Evolutionary conservation across 2,329 filamentous ascomycete species (phyloP).

Genomic region (Fusarium sp.): DNA sequence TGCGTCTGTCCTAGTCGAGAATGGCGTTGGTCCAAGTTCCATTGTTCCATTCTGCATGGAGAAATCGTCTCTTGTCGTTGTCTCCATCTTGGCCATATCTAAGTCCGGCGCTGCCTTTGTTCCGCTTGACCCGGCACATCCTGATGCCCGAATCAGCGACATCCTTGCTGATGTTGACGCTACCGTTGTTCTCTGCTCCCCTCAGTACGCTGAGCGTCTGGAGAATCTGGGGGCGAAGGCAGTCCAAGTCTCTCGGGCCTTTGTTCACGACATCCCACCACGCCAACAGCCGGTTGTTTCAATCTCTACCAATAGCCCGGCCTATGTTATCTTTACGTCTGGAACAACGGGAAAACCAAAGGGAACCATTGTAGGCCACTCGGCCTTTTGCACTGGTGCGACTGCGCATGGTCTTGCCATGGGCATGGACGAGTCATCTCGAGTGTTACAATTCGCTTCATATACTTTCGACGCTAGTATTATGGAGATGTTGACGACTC

Average conservation of each 20-base stretch:
- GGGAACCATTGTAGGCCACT: slow-evolving; percentile 17
- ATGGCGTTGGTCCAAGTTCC: background rate
- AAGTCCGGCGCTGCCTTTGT: slow-evolving; percentile 19
- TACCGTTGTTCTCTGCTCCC: background rate
- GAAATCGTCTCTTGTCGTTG: slow-evolving; percentile 6
- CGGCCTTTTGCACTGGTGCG: slow-evolving; percentile 19
- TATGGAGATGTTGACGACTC: slow-evolving; percentile 27
- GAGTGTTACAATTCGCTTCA: slow-evolving; percentile 26
- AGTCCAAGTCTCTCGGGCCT: background rate
- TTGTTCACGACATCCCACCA: background rate
- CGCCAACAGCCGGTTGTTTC: background rate
- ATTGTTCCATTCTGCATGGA: slow-evolving; percentile 27
- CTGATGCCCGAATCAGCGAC: slow-evolving; percentile 2
- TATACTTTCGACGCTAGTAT: slow-evolving; percentile 46
- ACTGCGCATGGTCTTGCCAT: slow-evolving; percentile 13
- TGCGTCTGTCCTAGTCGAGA: background rate
- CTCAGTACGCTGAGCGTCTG: slow-evolving; percentile 22
- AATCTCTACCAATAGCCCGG: background rate
- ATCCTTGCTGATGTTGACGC: slow-evolving; percentile 9
- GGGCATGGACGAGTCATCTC: slow-evolving; percentile 6
- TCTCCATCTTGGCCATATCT: slow-evolving; percentile 17
- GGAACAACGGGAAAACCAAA: slow-evolving; percentile 25
- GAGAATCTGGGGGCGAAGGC: background rate
- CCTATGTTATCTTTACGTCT: slow-evolving; percentile 26
- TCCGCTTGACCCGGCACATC: slow-evolving; percentile 4